A percentile compares a stretch with the other conserved stretches of the same genome.
Evolutionary conservation across 2,329 filamentous ascomycete genomes (phyloP).

Genomic region (Aspergillus glaucus): DNA sequence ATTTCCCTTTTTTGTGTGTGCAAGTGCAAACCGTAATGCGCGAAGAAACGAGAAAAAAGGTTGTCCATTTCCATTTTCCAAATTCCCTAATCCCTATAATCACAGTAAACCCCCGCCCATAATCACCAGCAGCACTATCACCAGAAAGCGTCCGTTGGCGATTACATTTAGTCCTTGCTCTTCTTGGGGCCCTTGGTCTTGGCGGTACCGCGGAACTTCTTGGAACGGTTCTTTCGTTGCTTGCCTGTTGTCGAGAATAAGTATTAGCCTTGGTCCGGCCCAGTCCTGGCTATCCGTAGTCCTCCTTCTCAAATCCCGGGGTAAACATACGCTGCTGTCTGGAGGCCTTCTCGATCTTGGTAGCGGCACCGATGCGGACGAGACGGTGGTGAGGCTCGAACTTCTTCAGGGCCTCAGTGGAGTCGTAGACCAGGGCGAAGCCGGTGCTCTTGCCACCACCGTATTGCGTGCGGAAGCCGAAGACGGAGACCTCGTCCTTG

Average conservation of each 20-base stretch:
- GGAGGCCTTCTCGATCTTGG: conserved; percentile 94
- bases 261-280: conserved; percentile 1
- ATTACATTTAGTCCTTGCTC: conserved; percentile 65
- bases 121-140: conserved; percentile 13
- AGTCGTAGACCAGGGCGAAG: conserved; percentile 98
- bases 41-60: conserved; percentile 4
- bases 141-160: conserved; percentile 14
- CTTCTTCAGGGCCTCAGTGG: conserved; percentile 97
- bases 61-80: no score
- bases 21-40: not conserved
- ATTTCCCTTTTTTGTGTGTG: not conserved
- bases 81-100: no score
- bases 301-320: not conserved
- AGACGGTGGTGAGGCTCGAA: conserved; percentile 99
- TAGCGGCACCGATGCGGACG: conserved; percentile 83
- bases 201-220: conserved; percentile 95
- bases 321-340: conserved; percentile 93
- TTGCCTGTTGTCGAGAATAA: conserved; percentile 63
- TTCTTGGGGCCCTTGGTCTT: conserved; percentile 99
- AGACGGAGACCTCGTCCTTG: conserved; percentile 96
- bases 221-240: conserved; percentile 99
- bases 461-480: conserved; percentile 96
- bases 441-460: conserved; percentile 99
- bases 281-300: not conserved
- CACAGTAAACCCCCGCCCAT: not conserved